Percentiles rank a stretch among this genome's conserved stretches.
Conservation (phyloP, 495 filamentous ascomycete genomes). For the Podospora tetraspora region DNA sequence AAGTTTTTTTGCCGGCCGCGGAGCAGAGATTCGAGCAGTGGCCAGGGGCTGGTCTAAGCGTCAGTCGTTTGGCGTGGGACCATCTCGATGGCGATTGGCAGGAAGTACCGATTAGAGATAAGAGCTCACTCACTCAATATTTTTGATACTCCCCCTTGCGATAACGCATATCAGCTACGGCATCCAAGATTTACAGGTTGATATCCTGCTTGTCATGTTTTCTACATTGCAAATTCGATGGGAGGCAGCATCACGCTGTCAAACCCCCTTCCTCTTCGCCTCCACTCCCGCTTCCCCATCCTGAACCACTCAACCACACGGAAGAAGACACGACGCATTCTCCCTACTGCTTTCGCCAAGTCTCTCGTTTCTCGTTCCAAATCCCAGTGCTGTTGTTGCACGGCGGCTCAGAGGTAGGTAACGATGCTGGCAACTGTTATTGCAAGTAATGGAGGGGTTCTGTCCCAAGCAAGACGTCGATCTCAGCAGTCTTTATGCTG, state of each 20-base stretch:
- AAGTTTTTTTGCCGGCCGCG: neutral
- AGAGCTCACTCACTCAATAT: neutral
- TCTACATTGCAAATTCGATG: neutral
- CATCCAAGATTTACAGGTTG: too few species aligned
- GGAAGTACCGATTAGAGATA: neutral
- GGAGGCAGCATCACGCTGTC: neutral
- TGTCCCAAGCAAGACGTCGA: too few species aligned
- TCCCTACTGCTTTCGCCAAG: neutral
- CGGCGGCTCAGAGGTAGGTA: neutral
- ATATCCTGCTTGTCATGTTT: too few species aligned
- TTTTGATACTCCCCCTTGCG: neutral
- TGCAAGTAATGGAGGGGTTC: neutral
- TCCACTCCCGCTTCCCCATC: neutral
- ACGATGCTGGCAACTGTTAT: neutral
- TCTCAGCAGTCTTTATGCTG: too few species aligned
- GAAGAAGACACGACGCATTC: neutral
- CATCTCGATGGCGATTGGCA: neutral
- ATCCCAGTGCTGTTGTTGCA: neutral
- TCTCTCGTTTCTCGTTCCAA: neutral
- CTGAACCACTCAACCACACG: neutral
- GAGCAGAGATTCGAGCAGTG: neutral
- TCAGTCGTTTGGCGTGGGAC: neutral
- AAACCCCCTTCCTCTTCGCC: neutral
- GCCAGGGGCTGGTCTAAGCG: neutral
- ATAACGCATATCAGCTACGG: too few species aligned